A percentile compares a stretch with the other conserved stretches of the same genome.
These are phyloP conservation scores for Exophiala alcalophila DNA, from an alignment of 2,329 filamentous ascomycete genomes.

Conservation along the genomic window DNA sequence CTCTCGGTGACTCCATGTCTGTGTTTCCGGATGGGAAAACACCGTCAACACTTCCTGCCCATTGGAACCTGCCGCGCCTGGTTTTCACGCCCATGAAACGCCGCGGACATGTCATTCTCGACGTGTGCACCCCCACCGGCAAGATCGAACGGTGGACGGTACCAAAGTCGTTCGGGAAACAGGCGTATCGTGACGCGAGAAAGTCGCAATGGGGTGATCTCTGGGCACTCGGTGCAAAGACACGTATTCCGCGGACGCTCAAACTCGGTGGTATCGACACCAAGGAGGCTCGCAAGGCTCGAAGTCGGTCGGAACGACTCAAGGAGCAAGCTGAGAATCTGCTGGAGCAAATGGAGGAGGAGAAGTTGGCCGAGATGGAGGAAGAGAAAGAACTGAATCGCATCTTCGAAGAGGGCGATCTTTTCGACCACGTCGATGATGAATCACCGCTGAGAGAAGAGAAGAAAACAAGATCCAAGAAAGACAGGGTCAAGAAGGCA, in stretches of 20 bases:
- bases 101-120: conserved; percentile 80
- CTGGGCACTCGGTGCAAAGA: conserved; percentile 94
- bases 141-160: conserved; percentile 92
- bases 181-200: conserved; percentile 86
- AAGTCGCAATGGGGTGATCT: conserved; percentile 90
- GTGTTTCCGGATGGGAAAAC: conserved; percentile 31
- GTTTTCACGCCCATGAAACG: conserved; percentile 82
- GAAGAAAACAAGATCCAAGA: conserved; percentile 45
- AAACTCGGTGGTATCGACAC: conserved; percentile 37
- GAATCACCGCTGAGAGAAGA: conserved; percentile 42
- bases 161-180: conserved; percentile 72
- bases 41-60: conserved; percentile 46
- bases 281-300: conserved; percentile 18
- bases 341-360: conserved; percentile 19
- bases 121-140: conserved; percentile 83
- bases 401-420: conserved; percentile 9
- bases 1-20: conserved; percentile 8
- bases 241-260: conserved; percentile 61
- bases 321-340: conserved; percentile 19
- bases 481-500: conserved; percentile 48
- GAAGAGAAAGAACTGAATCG: conserved; percentile 15
- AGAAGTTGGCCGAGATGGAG: conserved; percentile 13
- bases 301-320: conserved; percentile 15
- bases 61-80: conserved; percentile 64
- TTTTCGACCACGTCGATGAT: conserved; percentile 2